These are phyloP conservation scores for Penicillium antarcticum DNA, from an alignment of 495 filamentous ascomycete genomes.

Conservation along the genomic window DNA sequence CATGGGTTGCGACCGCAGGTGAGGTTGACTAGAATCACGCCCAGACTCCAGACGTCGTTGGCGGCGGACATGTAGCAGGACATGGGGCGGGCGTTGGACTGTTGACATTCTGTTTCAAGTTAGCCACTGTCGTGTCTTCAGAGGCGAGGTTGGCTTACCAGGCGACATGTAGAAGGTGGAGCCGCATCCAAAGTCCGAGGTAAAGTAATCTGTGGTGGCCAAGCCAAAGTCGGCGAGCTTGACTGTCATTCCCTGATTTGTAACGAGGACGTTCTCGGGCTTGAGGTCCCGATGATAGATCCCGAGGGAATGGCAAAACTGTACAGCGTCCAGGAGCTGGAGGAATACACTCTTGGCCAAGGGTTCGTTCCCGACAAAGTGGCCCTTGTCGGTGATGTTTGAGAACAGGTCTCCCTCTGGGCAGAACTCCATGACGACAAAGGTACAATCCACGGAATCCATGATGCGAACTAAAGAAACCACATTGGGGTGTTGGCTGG, in stretches of 20 bases:
- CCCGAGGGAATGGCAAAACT: slow-evolving; percentile 86
- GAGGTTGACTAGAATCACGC: slow-evolving; percentile 95
- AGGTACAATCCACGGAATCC: slow-evolving; percentile 89
- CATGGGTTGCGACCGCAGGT: slow-evolving; percentile 98
- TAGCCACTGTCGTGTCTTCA: background rate
- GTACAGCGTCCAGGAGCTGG: slow-evolving; percentile 96
- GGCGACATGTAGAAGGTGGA: slow-evolving; percentile 99
- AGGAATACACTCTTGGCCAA: slow-evolving; percentile 87
- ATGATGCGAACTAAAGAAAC: slow-evolving; percentile 93
- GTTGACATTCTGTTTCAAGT: slow-evolving; percentile 77
- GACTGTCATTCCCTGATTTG: slow-evolving; percentile 79
- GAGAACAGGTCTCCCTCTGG: slow-evolving; percentile 96
- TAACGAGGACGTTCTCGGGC: slow-evolving; percentile 96
- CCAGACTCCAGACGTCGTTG: slow-evolving; percentile 97
- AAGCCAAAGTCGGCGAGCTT: slow-evolving; percentile 98
- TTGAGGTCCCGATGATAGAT: slow-evolving; percentile 99
- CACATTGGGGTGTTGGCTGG: slow-evolving; percentile 86
- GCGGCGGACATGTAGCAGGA: slow-evolving; percentile 85
- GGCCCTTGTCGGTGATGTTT: slow-evolving; percentile 91
- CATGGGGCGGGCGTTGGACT: slow-evolving; percentile 71
- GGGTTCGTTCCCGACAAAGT: slow-evolving; percentile 89
- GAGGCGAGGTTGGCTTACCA: slow-evolving; percentile 57
- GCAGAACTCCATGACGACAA: slow-evolving; percentile 96
- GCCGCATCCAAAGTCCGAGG: slow-evolving; percentile 95
- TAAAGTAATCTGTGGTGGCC: slow-evolving; percentile 76